A percentile compares a stretch with the other conserved stretches of the same genome.
Evolutionary conservation across 2,329 filamentous ascomycete genomes (phyloP).

Genomic region (Aureobasidium subglaciale): DNA sequence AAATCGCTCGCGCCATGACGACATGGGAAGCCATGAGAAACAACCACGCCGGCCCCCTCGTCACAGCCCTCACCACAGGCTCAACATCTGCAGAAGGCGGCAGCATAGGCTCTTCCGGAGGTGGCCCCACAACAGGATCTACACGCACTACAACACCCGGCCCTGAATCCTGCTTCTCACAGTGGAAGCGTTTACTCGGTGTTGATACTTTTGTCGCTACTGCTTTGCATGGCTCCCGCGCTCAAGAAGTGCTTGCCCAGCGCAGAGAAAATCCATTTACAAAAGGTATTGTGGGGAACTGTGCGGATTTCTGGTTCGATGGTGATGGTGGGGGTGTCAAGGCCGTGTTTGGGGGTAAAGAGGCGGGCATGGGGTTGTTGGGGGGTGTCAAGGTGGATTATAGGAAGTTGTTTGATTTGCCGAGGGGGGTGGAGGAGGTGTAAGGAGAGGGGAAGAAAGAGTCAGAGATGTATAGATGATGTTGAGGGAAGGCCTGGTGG

Average conservation of each 20-base stretch:
- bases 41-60: slow-evolving; percentile 57
- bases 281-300: slow-evolving; percentile 76
- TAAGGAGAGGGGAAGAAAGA: not conserved
- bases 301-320: slow-evolving; percentile 94
- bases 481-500: not conserved
- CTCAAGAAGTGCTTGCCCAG: slow-evolving; percentile 39
- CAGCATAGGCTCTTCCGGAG: slow-evolving; percentile 60
- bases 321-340: slow-evolving; percentile 46
- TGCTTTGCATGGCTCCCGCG: slow-evolving; percentile 65
- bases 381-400: slow-evolving; percentile 80
- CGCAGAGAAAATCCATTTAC: slow-evolving; percentile 74
- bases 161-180: slow-evolving; percentile 61
- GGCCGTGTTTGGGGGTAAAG: slow-evolving; percentile 61
- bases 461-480: not conserved
- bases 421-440: slow-evolving; percentile 47
- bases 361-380: slow-evolving; percentile 66
- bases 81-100: slow-evolving; percentile 58
- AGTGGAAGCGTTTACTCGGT: slow-evolving; percentile 79
- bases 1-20: slow-evolving; percentile 86
- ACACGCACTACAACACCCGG: slow-evolving; percentile 35
- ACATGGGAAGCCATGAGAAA: slow-evolving; percentile 96
- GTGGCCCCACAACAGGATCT: slow-evolving; percentile 43
- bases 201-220: slow-evolving; percentile 92
- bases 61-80: slow-evolving; percentile 68
- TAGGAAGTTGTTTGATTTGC: slow-evolving; percentile 80